Evolutionary conservation across 2,329 filamentous ascomycete species (phyloP).

Genomic region (Pseudogymnoascus sp.): DNA sequence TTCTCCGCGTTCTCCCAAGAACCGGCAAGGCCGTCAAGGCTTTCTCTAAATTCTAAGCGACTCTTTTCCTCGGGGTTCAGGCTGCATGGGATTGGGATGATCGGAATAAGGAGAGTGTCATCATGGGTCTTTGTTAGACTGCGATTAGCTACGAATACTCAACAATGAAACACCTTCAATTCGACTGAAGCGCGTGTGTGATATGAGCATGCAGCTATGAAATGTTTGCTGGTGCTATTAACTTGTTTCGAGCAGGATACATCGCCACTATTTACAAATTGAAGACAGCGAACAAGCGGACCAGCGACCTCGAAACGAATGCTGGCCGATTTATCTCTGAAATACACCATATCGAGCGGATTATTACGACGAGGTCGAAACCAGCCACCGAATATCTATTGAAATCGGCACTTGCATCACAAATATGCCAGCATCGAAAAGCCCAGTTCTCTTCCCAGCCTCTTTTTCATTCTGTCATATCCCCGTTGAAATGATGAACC

Average conservation of each 20-base stretch:
- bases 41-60: slow-evolving; percentile 93
- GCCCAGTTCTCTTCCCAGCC: neutral
- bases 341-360: neutral
- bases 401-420: neutral
- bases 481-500: slow-evolving; percentile 6
- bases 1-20: slow-evolving; percentile 94
- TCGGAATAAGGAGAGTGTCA: slow-evolving; percentile 25
- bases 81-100: slow-evolving; percentile 27
- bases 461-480: slow-evolving; percentile 1
- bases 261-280: neutral
- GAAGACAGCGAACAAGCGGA: neutral
- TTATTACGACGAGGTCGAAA: neutral
- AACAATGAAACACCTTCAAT: slow-evolving; percentile 8
- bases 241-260: slow-evolving; percentile 3
- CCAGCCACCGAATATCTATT: neutral
- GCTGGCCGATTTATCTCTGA: neutral
- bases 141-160: slow-evolving; percentile 6
- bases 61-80: slow-evolving; percentile 22
- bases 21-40: slow-evolving; percentile 96
- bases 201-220: slow-evolving; percentile 8
- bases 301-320: neutral
- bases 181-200: slow-evolving; percentile 2
- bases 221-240: neutral
- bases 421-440: neutral
- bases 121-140: slow-evolving; percentile 14